Evolutionary conservation across 2,329 filamentous ascomycete species (phyloP), one percentile per base, ranked within the genome.

Genomic region (Alternaria gansuensis): DNA sequence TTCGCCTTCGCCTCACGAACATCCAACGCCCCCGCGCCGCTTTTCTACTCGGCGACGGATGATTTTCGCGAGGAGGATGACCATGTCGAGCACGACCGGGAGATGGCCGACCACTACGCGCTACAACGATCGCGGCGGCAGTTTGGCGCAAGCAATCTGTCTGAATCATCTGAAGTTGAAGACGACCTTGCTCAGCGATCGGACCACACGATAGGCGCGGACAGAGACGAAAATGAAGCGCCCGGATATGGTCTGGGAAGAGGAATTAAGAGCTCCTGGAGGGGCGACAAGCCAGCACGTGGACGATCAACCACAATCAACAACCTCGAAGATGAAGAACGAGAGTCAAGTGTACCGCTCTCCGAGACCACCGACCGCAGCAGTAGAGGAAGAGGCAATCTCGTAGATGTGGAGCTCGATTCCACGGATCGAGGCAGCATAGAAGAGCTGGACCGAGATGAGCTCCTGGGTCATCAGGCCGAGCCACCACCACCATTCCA

Each of bases 21-120:
- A 60, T 86, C 90, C 4, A 83, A 87, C 43, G 89, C 91, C 57
- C 91, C 93, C 67, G 93, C 94, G 9, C 95, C 95, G 54, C 83
- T 99, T n/a, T 98, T 99, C 77, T 93, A 95, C 78, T 96, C 92
- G 72, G 89, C 91, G 4, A 87, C 93, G 14, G 93, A 97, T 76
- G 92, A 96, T 73, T 95, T 96, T 65, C 88, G 90, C 62, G 93
- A 97, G 78, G 92, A 96, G 73, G 93, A 97, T 64, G 94, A 98
- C 62, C 93, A 95, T 75, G 90, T 92, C 69, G 93, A 97, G 78
- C 89, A 92, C 69, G 91, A 96, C 69, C 84, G 93, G 53, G 94
- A 98, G 74, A 91, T 94, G 33, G 93, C 93, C n/a, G 95, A 98
- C 78, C 88, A 95, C 66, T 96, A 93, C 78, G 94, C 94, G 5